These are phyloP conservation scores for Aspergillus saccharolyticus DNA, from an alignment of 495 filamentous ascomycete species.

Conservation along the genomic window DNA sequence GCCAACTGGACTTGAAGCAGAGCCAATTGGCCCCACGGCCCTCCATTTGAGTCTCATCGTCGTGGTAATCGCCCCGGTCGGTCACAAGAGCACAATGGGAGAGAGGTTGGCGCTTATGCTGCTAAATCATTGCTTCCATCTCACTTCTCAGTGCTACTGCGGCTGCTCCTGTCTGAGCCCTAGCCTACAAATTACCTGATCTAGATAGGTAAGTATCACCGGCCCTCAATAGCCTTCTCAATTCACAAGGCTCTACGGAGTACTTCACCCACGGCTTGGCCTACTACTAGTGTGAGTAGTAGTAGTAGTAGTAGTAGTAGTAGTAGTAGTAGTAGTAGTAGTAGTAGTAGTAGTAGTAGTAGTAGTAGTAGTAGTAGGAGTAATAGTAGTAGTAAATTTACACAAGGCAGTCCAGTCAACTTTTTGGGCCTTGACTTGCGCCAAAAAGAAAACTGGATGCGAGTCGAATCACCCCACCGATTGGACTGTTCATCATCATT, in stretches of 20 bases:
- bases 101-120: neutral
- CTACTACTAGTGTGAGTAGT: no score
- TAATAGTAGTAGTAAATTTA: no score
- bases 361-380: no score
- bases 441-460: neutral
- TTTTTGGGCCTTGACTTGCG: neutral
- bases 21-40: conserved; percentile 1
- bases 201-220: neutral
- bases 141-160: neutral
- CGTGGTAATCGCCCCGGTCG: neutral
- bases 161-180: neutral
- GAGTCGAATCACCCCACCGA: conserved; percentile 6
- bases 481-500: conserved; percentile 9
- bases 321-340: no score
- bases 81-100: neutral
- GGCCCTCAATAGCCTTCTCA: neutral
- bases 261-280: neutral
- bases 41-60: neutral
- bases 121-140: neutral
- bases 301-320: no score
- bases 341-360: no score
- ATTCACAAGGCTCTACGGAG: neutral
- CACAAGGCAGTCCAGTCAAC: neutral
- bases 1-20: neutral
- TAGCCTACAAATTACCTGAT: neutral